These are phyloP conservation scores for Phytophthora europaea DNA, from an alignment of 352 stramenopile genomes.

Conservation along the genomic window DNA sequence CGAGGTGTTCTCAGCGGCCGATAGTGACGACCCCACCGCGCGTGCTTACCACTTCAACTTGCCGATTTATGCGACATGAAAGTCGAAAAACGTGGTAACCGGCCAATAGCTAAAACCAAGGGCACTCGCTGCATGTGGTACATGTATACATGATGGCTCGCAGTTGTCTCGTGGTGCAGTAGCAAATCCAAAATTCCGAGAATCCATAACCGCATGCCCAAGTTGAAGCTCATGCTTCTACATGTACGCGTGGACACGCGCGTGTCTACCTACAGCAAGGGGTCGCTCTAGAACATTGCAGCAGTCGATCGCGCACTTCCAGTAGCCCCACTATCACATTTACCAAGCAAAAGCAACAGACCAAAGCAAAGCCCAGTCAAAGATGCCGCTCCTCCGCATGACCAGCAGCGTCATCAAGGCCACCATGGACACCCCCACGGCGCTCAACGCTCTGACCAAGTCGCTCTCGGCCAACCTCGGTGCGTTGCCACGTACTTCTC, in stretches of 20 bases:
- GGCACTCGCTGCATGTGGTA: background rate
- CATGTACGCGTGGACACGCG: background rate
- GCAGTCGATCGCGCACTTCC: background rate
- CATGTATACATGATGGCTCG: no score
- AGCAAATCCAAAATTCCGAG: background rate
- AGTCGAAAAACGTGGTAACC: background rate
- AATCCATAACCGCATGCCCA: background rate
- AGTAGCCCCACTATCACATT: slow-evolving; percentile 11
- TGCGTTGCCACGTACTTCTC: background rate
- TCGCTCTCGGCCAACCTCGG: slow-evolving; percentile 27
- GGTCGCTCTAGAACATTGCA: background rate
- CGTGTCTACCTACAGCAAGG: slow-evolving; percentile 8
- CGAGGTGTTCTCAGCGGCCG: background rate
- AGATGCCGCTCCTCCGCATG: slow-evolving; percentile 32
- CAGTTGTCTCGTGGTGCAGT: slow-evolving; percentile 1
- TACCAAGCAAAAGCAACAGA: slow-evolving; percentile 8
- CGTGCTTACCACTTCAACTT: slow-evolving; percentile 6
- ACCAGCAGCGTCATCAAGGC: slow-evolving; percentile 36
- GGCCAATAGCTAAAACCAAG: background rate
- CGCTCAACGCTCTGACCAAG: slow-evolving; percentile 30
- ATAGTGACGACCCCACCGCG: background rate
- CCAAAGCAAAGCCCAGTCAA: background rate
- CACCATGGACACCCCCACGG: slow-evolving; percentile 28
- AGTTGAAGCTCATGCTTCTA: slow-evolving; percentile 9
- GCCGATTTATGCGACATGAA: slow-evolving; percentile 15